Base-by-base conservation (phyloP, 2,329 filamentous ascomycete genomes). In the Graphilbum ipis-grandicollis region DNA sequence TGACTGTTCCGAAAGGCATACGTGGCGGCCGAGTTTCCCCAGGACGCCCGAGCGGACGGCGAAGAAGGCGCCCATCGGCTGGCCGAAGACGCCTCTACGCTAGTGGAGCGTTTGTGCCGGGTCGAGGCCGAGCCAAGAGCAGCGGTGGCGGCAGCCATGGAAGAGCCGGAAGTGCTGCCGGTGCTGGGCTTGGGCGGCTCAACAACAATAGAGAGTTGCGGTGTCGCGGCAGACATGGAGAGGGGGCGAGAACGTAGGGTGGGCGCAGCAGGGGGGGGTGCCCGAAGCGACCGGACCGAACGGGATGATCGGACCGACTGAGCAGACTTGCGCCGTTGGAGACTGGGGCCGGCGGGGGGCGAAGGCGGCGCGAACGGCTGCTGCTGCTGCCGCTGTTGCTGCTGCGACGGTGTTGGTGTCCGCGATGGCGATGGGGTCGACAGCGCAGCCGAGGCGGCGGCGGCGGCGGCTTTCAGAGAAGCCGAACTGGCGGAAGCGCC, bases 91-190 rank as follows among this genome's bases (percentile, higher is more conserved):
- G 42, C 39, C 7, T 43, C 31, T 38, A 10, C 31, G 42, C 17
- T 54, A 41, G 65, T 61, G 35, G 65, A 61, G 34, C 63, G 47
- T 56, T 64, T 43, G 54, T 66, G 50, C 31, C 46, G 42, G 37
- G 33, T 23, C 38, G 40, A 13, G 35, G 43, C 28, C 34, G 46
- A 26, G 35, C 48, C 35, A 39, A 45, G 41, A 12, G 48, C 48
- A 3, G 82, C 81, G 19, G 81, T 58, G 9, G 83, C 51, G 4
- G 84, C 84, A 34, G 84, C 82, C 51, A 79, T 82, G 35, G 79
- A 38, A 9, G 39, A 75, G 26, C 79, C 79, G 35, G 75, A 70
- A 12, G 70, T 59, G 49, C 70, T 79, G 38, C 67, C 30, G 21
- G n/a, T n/a, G n/a, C n/a, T n/a, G n/a, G n/a, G n/a, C n/a, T n/a